A percentile compares a stretch with the other conserved stretches of the same genome.
Conservation (phyloP, 1,284 basidiomycete genomes). For the Trichosporon sp. region DNA sequence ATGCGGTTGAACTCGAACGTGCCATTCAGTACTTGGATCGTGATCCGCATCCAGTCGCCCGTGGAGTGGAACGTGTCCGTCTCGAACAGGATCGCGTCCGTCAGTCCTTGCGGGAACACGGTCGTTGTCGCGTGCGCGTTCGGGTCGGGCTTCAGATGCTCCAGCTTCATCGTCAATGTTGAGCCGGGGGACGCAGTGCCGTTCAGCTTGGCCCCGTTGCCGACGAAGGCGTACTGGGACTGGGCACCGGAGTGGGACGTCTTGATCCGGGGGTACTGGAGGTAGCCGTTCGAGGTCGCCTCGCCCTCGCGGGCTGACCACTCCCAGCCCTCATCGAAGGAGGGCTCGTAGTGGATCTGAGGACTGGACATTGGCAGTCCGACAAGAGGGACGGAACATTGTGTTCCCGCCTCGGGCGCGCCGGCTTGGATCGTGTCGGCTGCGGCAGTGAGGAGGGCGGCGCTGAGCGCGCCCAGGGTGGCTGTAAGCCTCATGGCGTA, state of each 20-base stretch:
- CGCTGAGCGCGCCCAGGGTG: background rate
- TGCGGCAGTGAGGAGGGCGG: background rate
- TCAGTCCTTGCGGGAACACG: background rate
- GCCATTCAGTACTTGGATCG: background rate
- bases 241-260: background rate
- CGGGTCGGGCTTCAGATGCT: conserved; percentile 13
- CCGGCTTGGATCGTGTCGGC: conserved; percentile 1
- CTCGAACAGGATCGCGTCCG: conserved; percentile 3
- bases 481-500: too few species aligned
- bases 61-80: conserved; percentile 16
- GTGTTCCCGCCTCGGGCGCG: background rate
- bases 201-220: conserved; percentile 18
- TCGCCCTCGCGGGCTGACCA: background rate
- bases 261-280: conserved; percentile 1
- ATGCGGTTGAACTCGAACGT: conserved; percentile 8
- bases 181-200: background rate
- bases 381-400: background rate
- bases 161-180: background rate
- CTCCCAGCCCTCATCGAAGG: background rate
- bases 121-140: conserved; percentile 16
- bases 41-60: conserved; percentile 11
- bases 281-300: background rate
- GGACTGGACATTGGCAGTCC: background rate
- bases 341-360: background rate
- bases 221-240: conserved; percentile 3